Evolutionary conservation across 352 stramenopile species (phyloP).

Genomic region (Globisporangium echinulatum): DNA sequence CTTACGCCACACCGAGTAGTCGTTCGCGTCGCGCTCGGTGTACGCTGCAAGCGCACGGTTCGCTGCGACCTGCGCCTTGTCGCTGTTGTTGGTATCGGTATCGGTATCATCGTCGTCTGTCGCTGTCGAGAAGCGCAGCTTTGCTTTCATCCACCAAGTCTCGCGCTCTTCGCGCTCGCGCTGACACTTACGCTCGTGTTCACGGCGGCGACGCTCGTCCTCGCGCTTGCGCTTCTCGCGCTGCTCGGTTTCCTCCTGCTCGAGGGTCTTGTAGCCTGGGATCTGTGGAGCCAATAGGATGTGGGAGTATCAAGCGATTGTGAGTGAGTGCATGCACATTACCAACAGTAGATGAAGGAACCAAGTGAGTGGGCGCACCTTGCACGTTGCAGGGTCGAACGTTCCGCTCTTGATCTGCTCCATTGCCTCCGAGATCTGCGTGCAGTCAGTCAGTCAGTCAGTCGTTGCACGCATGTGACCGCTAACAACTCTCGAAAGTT

Average conservation of each 20-base stretch:
- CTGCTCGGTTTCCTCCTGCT: conserved; percentile 58
- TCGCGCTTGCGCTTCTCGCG: conserved; percentile 26
- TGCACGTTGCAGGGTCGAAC: conserved; percentile 67
- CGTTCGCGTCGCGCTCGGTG: conserved; percentile 69
- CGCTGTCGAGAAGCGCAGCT: conserved; percentile 41
- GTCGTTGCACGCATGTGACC: background rate
- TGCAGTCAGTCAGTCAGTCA: background rate
- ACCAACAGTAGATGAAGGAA: background rate
- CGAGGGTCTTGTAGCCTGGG: conserved; percentile 67
- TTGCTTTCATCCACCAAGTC: conserved; percentile 60
- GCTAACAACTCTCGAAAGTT: background rate
- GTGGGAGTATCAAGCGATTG: background rate
- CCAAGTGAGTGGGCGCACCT: conserved; percentile 19
- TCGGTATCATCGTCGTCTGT: conserved; percentile 13
- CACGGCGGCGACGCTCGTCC: conserved; percentile 30
- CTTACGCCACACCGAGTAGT: conserved; percentile 75
- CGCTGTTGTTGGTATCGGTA: conserved; percentile 9
- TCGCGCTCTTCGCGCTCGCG: conserved; percentile 55
- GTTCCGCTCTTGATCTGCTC: conserved; percentile 77
- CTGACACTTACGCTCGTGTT: conserved; percentile 31
- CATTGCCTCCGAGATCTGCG: conserved; percentile 62
- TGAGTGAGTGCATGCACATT: background rate
- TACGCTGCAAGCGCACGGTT: conserved; percentile 64
- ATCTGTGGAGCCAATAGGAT: conserved; percentile 25
- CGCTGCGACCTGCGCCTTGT: conserved; percentile 23